Evolutionary conservation across 305 asterid genomes (phyloP).

Genomic region (Lippia alba): DNA sequence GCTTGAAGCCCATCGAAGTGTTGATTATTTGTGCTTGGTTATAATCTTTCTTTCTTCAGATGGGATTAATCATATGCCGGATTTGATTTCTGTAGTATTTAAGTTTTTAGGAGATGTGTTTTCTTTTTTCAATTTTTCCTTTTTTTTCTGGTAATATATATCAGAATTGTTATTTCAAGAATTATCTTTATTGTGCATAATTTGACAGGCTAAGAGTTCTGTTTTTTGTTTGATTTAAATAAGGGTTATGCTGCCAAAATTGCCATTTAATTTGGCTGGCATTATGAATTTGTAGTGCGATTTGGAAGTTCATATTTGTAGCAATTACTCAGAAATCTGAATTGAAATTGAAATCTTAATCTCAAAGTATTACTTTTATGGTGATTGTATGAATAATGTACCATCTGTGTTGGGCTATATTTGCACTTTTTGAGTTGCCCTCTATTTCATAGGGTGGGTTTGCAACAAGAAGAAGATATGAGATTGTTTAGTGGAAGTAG

Average conservation of each 20-base stretch:
- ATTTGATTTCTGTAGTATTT: not conserved
- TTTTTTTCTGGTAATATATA: not conserved
- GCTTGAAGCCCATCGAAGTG: constrained; percentile 13
- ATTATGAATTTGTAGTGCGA: too few relatives aligned
- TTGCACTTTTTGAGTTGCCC: constrained; percentile 10
- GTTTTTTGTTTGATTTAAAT: not conserved
- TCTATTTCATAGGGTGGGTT: constrained; percentile 47
- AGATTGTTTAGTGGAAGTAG: constrained; percentile 41
- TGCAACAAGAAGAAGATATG: constrained; percentile 38
- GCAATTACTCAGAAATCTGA: not conserved
- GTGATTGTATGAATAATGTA: not conserved
- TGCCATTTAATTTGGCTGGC: not conserved
- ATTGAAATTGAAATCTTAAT: not conserved
- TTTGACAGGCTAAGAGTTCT: not conserved
- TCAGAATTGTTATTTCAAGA: constrained; percentile 14
- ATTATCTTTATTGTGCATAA: not conserved
- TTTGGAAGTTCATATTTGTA: not conserved
- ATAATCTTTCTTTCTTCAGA: not conserved
- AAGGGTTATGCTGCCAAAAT: not conserved
- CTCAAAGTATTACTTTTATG: not conserved
- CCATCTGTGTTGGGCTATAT: not conserved
- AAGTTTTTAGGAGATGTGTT: not conserved
- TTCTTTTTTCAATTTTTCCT: not conserved
- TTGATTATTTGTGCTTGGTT: not conserved
- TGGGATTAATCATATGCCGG: not conserved